Evolutionary conservation across 2,329 filamentous ascomycete genomes (phyloP), one percentile per base, ranked within the genome.

Genomic region (Diplodia mutila): DNA sequence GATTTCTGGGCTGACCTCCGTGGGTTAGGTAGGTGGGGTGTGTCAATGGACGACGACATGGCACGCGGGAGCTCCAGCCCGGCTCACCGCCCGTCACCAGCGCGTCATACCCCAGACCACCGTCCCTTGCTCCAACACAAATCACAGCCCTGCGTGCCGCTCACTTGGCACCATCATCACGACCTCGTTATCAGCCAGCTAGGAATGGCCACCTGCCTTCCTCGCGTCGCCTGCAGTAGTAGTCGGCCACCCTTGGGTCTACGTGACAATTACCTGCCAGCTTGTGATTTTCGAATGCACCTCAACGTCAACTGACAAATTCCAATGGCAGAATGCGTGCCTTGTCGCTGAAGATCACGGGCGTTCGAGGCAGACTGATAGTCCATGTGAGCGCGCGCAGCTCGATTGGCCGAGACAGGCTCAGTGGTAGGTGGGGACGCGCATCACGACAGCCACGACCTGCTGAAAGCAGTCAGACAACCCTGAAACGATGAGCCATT

Each of bases 11-110:
- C 55, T 7, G 8, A 11, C 12, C 39, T 7, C 57, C 46, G 39
- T 16, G 37, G 21, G 12, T 37, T 46, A 2, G 11, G 55, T 46
- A 8, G n/a, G 32, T 57, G 18, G 25, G 27, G 16, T 29, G 25
- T 29, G 42, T 61, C 55, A n/a, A n/a, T n/a, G 6, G 46, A 63
- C 25, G 59, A 63, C 59, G 59, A 63, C 59, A 63, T 63, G 16
- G n/a, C 18, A 48, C 39, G 59, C 39, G 57, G 42, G 42, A 46
- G 42, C 6, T 3, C 18, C n/a, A 46, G 42, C 27, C 49, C 59
- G 39, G 12, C 42, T 46, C 42, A 46, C 5, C 29, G 59, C 27
- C 57, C 57, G 57, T 61, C 57, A 49, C 23, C 57, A 42, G 16
- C 55, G 25, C 14, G 29, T 18, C 37, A 42, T 39, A 37, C 54